phyloP scores from a whole-genome alignment of 2,329 filamentous ascomycete species.

The Penicillium sp. region DNA sequence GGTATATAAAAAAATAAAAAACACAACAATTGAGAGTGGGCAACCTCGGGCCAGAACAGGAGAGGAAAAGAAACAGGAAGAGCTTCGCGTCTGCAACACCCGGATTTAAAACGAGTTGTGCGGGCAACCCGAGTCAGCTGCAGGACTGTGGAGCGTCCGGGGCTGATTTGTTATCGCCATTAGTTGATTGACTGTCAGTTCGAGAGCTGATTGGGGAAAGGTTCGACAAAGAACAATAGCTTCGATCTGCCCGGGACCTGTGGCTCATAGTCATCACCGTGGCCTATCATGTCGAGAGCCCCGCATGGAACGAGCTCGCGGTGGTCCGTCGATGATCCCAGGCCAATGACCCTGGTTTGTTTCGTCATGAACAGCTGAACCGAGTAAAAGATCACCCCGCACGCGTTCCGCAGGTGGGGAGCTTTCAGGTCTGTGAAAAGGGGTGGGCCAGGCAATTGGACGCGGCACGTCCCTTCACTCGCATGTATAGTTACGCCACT shows the following conservation, averaged over 20 bases:
- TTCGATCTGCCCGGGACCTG: slow-evolving; percentile 15
- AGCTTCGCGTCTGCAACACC: slow-evolving; percentile 8
- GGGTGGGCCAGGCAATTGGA: slow-evolving; percentile 14
- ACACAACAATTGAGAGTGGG: slow-evolving; percentile 6
- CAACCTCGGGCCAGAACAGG: slow-evolving; percentile 13
- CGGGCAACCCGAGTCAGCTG: slow-evolving; percentile 20
- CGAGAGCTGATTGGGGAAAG: slow-evolving; percentile 16
- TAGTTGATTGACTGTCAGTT: slow-evolving; percentile 24
- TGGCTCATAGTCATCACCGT: slow-evolving; percentile 5
- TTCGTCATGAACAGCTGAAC: slow-evolving; percentile 10
- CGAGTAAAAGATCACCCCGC: slow-evolving; percentile 20
- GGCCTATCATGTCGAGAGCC: slow-evolving; percentile 15
- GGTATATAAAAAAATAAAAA: slow-evolving; percentile 3
- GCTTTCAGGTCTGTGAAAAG: slow-evolving; percentile 10
- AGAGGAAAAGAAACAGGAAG: slow-evolving; percentile 12
- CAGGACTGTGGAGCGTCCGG: slow-evolving; percentile 24
- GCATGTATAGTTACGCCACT: not conserved
- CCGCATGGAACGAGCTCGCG: slow-evolving; percentile 22
- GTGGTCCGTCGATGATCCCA: slow-evolving; percentile 4
- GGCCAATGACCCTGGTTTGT: slow-evolving; percentile 1
- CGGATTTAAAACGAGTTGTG: slow-evolving; percentile 24
- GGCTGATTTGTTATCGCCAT: slow-evolving; percentile 28
- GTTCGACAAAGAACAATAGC: slow-evolving; percentile 10
- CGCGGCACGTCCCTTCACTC: slow-evolving; percentile 7
- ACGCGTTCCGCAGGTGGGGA: slow-evolving; percentile 4